These are phyloP conservation scores for Artemisia annua DNA, from an alignment of 129 eudicot genomes.

Conservation along the genomic window DNA sequence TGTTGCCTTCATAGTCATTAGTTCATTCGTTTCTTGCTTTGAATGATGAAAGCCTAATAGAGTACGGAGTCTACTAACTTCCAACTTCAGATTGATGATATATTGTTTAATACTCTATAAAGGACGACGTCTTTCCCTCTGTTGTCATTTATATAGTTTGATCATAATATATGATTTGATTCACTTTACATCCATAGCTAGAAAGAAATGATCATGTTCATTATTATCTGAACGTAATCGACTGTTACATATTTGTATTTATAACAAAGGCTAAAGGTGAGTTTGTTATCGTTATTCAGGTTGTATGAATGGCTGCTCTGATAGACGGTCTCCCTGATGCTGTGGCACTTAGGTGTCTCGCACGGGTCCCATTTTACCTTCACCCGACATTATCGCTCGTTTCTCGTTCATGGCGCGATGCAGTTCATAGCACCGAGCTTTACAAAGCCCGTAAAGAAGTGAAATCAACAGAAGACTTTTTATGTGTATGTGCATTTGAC, in stretches of 20 bases:
- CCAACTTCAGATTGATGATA: not conserved
- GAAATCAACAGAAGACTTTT: slow-evolving; percentile 55
- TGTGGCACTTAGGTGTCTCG: slow-evolving; percentile 90
- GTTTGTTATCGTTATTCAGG: slow-evolving; percentile 16
- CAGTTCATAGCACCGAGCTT: slow-evolving; percentile 71
- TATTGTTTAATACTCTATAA: not conserved
- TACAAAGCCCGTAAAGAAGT: slow-evolving; percentile 83
- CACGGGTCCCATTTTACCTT: slow-evolving; percentile 86
- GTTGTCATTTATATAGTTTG: not conserved
- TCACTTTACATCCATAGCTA: not conserved
- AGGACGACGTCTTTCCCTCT: not conserved
- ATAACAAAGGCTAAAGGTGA: not conserved
- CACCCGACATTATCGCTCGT: slow-evolving; percentile 72
- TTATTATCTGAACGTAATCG: not conserved
- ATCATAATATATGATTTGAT: not conserved
- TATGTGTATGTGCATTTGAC: slow-evolving; percentile 88
- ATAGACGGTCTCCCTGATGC: slow-evolving; percentile 98
- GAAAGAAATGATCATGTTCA: not conserved
- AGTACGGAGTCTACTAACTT: not conserved
- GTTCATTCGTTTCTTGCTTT: not conserved
- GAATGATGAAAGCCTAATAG: not conserved
- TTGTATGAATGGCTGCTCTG: slow-evolving; percentile 61
- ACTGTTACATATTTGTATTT: not conserved
- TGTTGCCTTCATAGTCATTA: not conserved
- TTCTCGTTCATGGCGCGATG: slow-evolving; percentile 85